Base-by-base conservation (phyloP, 2,329 filamentous ascomycete genomes). In the Beauveria medogensis region DNA sequence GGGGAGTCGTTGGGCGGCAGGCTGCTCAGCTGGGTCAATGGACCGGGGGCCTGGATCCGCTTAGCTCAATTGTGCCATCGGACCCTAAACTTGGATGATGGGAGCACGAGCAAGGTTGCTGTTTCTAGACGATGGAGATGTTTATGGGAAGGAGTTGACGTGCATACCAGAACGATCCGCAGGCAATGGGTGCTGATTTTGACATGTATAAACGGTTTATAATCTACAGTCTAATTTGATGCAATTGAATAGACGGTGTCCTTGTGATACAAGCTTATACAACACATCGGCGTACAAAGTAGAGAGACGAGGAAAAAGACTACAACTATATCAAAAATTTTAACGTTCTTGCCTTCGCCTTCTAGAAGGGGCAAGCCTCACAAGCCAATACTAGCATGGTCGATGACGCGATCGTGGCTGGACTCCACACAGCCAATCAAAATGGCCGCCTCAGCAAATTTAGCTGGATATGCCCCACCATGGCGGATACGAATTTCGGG, bases 361-460 rank as follows among this genome's bases (percentile, higher is more conserved):
- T 60, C 57, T 53, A 40, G 34, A 61, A 51, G 44, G 16, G 54
- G 62, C 22, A 51, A 34, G 26, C 26, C 47, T 30, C 47, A 20
- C 37, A 58, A 57, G 22, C 34, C 24, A 44, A 50, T 40, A 18
- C 30, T 24, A 53, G 28, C 50, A 47, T 57, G 61, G 55, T 58
- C 64, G 66, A 69, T 68, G 66, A 67, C 67, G 67, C 66, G 63
- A 68, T 68, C 67, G 60, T 54, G 50, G 61, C 55, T 55, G 51
- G 52, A 57, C 47, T 47, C 51, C n/a, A 43, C n/a, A 24, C 48
- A 47, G 55, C 64, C 66, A 66, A 65, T 67, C 55, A 64, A 56
- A 52, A 43, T 46, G 52, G 9, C 41, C 16, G 30, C 51, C 53
- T 54, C 55, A 46, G 59, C 57, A 57, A 66, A 64, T 61, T 64